Evolutionary conservation across 2,329 filamentous ascomycete species (phyloP).

Genomic region (Sporothrix pallida): DNA sequence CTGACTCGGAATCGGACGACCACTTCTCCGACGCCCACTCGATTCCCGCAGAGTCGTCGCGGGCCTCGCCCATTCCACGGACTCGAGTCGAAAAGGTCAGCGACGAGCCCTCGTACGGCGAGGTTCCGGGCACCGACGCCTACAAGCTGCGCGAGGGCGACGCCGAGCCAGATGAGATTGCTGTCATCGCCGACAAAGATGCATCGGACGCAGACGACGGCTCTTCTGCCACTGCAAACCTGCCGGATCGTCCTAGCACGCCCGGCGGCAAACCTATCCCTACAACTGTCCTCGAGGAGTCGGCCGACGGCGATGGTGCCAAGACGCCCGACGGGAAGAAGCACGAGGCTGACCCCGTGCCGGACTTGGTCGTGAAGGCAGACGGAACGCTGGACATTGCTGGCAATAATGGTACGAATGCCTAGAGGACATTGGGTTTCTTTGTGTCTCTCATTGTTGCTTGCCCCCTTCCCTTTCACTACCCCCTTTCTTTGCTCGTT

Average conservation of each 20-base stretch:
- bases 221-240: neutral
- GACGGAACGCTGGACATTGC: constrained; percentile 50
- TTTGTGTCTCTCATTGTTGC: constrained; percentile 34
- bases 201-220: constrained; percentile 7
- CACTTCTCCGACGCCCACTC: constrained; percentile 73
- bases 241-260: constrained; percentile 38
- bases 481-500: constrained; percentile 20
- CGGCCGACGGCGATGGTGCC: constrained; percentile 52
- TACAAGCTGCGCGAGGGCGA: constrained; percentile 62
- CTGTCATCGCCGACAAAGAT: constrained; percentile 50
- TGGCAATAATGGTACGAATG: constrained; percentile 47
- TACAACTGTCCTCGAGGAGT: constrained; percentile 61
- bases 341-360: constrained; percentile 58
- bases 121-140: constrained; percentile 66
- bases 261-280: constrained; percentile 53
- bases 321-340: constrained; percentile 54
- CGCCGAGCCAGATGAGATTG: constrained; percentile 66
- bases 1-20: constrained; percentile 68
- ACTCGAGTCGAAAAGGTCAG: constrained; percentile 65
- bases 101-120: constrained; percentile 63
- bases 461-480: constrained; percentile 30
- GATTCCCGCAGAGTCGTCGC: constrained; percentile 50
- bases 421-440: constrained; percentile 41
- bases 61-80: constrained; percentile 61
- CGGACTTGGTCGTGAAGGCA: constrained; percentile 57